phyloP scores from a whole-genome alignment of 1,139 yeast genomes.

The Entelexis sorbosivorans region DNA sequence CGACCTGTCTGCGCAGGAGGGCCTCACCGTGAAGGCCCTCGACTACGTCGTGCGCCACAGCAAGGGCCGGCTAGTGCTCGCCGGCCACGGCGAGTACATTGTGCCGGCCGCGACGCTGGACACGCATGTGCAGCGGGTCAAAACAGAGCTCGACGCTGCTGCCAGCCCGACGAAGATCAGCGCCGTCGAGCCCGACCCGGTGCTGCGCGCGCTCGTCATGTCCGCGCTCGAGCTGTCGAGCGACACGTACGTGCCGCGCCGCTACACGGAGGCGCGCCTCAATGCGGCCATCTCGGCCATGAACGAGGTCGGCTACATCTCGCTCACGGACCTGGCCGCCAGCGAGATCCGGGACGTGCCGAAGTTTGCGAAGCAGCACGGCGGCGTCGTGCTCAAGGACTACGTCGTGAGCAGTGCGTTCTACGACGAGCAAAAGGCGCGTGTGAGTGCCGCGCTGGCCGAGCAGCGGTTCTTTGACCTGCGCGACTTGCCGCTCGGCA shows the following conservation, averaged over 20 bases:
- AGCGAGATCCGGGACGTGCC: conserved; percentile 8
- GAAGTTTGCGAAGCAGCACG: conserved; percentile 15
- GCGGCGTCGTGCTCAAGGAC: conserved; percentile 1
- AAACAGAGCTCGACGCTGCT: conserved; percentile 5
- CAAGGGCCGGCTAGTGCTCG: conserved; percentile 5
- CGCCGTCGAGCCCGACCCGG: conserved; percentile 12
- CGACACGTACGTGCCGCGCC: conserved; percentile 7
- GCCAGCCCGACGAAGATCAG: conserved; percentile 7
- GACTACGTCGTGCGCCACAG: conserved; percentile 10
- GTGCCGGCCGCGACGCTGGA: conserved; percentile 11
- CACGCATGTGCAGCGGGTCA: neutral
- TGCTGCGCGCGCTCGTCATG: conserved; percentile 10
- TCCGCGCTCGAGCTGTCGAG: conserved; percentile 8
- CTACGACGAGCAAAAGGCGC: conserved; percentile 6
- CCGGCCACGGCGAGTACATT: conserved; percentile 6
- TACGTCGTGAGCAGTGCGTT: conserved; percentile 21
- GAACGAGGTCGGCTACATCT: conserved; percentile 10
- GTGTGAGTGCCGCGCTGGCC: conserved; percentile 14
- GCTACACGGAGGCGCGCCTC: conserved; percentile 3
- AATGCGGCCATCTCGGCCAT: conserved; percentile 4
- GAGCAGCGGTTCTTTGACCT: conserved; percentile 22
- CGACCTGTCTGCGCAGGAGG: conserved; percentile 7
- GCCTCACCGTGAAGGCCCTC: conserved; percentile 14
- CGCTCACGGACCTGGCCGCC: conserved; percentile 4
- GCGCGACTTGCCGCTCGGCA: conserved; percentile 14